phyloP scores from a whole-genome alignment of 352 stramenopile species.

The Pythium volutum region DNA sequence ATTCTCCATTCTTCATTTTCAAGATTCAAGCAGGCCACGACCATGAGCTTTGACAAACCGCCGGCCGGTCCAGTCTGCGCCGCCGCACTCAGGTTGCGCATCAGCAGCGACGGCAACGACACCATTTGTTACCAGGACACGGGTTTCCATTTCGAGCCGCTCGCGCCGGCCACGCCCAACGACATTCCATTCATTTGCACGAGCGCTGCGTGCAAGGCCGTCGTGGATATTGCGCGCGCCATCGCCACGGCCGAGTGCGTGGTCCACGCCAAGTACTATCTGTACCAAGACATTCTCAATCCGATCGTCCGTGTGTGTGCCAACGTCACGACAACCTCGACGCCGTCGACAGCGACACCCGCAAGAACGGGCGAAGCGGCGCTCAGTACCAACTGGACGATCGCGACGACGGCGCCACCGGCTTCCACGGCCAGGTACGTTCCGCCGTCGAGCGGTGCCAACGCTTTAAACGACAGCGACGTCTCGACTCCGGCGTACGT shows the following conservation, averaged over 20 bases:
- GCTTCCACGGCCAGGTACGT: neutral
- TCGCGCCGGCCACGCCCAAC: neutral
- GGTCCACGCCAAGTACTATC: neutral
- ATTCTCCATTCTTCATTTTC: too few species aligned
- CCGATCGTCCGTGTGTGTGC: slow-evolving; percentile 1
- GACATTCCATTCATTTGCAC: slow-evolving; percentile 2
- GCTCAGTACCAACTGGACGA: neutral
- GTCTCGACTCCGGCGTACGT: neutral
- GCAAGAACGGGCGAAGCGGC: neutral
- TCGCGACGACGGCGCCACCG: neutral
- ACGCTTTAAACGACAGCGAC: neutral
- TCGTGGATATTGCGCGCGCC: slow-evolving; percentile 3
- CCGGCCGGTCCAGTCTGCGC: neutral
- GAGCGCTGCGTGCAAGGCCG: neutral
- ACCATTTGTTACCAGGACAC: neutral
- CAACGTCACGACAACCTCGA: neutral
- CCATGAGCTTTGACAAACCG: too few species aligned
- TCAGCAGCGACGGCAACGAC: neutral
- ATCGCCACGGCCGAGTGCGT: slow-evolving; percentile 1
- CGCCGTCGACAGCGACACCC: neutral
- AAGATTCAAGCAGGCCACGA: too few species aligned
- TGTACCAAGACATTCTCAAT: slow-evolving; percentile 15
- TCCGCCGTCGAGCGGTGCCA: neutral
- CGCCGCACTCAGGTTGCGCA: neutral
- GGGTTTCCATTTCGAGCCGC: neutral